These are phyloP conservation scores for Coemansia sp. DNA, from an alignment of 192 early-diverging fungal genomes.

Conservation along the genomic window DNA sequence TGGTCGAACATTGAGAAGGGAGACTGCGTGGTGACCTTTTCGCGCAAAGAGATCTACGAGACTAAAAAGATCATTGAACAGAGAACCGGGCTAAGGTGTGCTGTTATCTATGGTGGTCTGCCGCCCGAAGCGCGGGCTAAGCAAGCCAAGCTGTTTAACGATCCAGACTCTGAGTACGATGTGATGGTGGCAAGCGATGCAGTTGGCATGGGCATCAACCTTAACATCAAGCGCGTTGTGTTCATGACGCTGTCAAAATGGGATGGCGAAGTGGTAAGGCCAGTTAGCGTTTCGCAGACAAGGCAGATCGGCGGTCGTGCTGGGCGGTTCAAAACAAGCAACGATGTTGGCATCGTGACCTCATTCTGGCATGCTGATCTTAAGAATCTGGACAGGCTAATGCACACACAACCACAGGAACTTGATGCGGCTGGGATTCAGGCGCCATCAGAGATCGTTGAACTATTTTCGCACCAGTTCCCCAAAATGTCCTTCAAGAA, in stretches of 20 bases:
- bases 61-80: slow-evolving; percentile 77
- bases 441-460: slow-evolving; percentile 72
- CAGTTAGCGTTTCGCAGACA: slow-evolving; percentile 71
- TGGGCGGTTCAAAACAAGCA: slow-evolving; percentile 77
- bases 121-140: slow-evolving; percentile 91
- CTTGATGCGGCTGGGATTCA: slow-evolving; percentile 66
- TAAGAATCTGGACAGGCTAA: slow-evolving; percentile 14
- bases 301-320: slow-evolving; percentile 96
- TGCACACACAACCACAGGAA: slow-evolving; percentile 32
- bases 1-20: slow-evolving; percentile 67
- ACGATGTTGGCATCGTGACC: slow-evolving; percentile 68
- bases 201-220: slow-evolving; percentile 95
- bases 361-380: slow-evolving; percentile 43
- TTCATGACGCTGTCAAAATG: slow-evolving; percentile 81
- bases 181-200: slow-evolving; percentile 95
- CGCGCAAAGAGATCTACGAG: slow-evolving; percentile 74
- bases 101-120: slow-evolving; percentile 89
- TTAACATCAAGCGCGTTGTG: slow-evolving; percentile 90
- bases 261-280: slow-evolving; percentile 60
- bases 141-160: slow-evolving; percentile 92
- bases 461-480: slow-evolving; percentile 71
- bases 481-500: slow-evolving; percentile 61
- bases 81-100: slow-evolving; percentile 70
- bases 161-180: slow-evolving; percentile 69
- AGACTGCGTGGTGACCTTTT: slow-evolving; percentile 92